A percentile compares a stretch with the other conserved stretches of the same genome.
phyloP scores from a whole-genome alignment of 2,329 filamentous ascomycete species.

The Paramyrothecium sp. region DNA sequence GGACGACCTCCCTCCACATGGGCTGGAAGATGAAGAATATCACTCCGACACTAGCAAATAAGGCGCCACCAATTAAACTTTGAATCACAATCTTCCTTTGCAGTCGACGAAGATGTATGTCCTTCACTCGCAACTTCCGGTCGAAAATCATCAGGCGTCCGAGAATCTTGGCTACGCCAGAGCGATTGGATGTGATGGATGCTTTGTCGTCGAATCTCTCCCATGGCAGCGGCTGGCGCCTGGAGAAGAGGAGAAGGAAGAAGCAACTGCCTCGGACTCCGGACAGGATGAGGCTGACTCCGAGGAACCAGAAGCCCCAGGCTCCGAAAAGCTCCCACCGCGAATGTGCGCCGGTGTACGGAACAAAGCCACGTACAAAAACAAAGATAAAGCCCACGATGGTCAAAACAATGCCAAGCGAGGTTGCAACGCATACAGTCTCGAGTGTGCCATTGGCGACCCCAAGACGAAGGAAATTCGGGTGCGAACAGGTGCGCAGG shows the following conservation, averaged over 20 bases:
- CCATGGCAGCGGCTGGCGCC: conserved; percentile 45
- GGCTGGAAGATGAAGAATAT: conserved; percentile 35
- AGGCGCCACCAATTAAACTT: conserved; percentile 34
- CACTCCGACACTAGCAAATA: conserved; percentile 34
- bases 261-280: conserved; percentile 47
- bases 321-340: conserved; percentile 40
- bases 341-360: conserved; percentile 33
- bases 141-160: conserved; percentile 46
- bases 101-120: conserved; percentile 36
- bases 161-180: conserved; percentile 25
- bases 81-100: conserved; percentile 44
- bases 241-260: conserved; percentile 44
- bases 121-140: conserved; percentile 43
- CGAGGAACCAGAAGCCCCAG: conserved; percentile 46
- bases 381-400: conserved; percentile 36
- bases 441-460: conserved; percentile 51
- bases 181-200: conserved; percentile 17
- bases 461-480: conserved; percentile 52
- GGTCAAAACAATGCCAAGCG: conserved; percentile 39
- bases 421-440: conserved; percentile 44
- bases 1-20: background rate
- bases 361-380: conserved; percentile 36
- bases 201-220: conserved; percentile 42
- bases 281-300: conserved; percentile 39
- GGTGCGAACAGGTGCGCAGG: conserved; percentile 45